Conservation (phyloP, 129 eudicot genomes). For the Scalesia atractyloides region DNA sequence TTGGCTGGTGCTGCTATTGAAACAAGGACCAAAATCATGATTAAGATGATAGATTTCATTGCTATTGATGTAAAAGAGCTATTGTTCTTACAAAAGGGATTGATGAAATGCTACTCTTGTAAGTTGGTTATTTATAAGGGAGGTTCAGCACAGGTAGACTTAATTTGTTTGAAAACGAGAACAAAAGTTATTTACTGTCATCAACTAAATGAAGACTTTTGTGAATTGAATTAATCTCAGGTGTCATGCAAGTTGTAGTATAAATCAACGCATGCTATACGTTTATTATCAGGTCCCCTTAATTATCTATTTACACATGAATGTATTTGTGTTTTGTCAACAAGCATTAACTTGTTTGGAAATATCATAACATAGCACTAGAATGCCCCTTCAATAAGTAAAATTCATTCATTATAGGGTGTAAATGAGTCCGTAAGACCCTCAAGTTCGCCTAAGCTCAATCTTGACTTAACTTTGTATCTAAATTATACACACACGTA, state of each 20-base stretch:
- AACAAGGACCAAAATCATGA: conserved; percentile 14
- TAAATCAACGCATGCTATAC: neutral
- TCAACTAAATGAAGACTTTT: neutral
- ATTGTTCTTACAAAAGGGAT: neutral
- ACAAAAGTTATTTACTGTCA: neutral
- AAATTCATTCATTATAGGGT: no score
- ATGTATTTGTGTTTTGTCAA: no score
- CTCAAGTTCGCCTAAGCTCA: no score
- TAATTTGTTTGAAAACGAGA: conserved; percentile 1
- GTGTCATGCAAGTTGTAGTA: conserved; percentile 8
- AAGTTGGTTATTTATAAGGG: conserved; percentile 22
- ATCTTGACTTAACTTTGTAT: no score
- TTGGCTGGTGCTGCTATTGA: conserved; percentile 10
- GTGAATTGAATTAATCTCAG: neutral
- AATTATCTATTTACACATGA: no score
- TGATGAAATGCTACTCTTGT: neutral
- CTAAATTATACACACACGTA: no score
- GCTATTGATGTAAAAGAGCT: conserved; percentile 13
- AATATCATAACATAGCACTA: no score
- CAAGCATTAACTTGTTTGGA: no score
- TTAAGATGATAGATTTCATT: conserved; percentile 13
- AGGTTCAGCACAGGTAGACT: neutral
- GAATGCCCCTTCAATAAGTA: no score
- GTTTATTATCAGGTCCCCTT: neutral
- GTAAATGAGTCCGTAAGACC: no score